Evolutionary conservation across 169 alveolate genomes (phyloP).

Genomic region (Eimeria necatrix): DNA sequence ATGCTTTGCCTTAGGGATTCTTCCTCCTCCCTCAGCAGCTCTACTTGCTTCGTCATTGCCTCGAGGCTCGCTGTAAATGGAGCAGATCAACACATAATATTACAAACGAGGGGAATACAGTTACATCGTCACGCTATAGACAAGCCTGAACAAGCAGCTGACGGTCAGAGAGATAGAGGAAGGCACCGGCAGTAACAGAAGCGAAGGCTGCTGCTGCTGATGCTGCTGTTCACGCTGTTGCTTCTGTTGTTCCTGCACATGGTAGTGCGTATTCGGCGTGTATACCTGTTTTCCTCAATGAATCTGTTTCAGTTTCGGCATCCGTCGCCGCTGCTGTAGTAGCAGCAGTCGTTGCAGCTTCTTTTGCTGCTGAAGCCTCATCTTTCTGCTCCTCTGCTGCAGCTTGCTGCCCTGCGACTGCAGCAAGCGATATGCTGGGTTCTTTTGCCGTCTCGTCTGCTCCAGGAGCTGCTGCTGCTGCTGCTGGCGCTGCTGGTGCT

Average conservation of each 20-base stretch:
- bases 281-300: constrained; percentile 15
- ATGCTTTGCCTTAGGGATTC: constrained; percentile 39
- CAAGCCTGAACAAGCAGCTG: not conserved
- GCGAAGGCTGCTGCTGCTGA: not conserved
- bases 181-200: not conserved
- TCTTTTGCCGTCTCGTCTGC: not conserved
- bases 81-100: not conserved
- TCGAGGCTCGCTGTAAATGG: constrained; percentile 62
- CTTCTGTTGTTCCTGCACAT: constrained; percentile 9
- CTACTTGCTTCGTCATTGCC: constrained; percentile 73
- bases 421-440: constrained; percentile 45
- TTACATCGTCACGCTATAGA: not conserved
- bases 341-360: not conserved
- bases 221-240: not conserved
- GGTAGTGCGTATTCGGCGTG: not conserved
- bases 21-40: constrained; percentile 74
- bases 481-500: constrained; percentile 20
- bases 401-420: not conserved
- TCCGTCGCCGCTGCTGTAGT: constrained; percentile 28
- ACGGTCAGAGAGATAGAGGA: not conserved
- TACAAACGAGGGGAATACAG: not conserved
- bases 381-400: constrained; percentile 32
- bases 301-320: constrained; percentile 6
- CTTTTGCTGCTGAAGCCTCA: constrained; percentile 1
- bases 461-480: constrained; percentile 21